Evolutionary conservation across 805 yeast genomes (phyloP).

Genomic region (Hanseniaspora singularis): DNA sequence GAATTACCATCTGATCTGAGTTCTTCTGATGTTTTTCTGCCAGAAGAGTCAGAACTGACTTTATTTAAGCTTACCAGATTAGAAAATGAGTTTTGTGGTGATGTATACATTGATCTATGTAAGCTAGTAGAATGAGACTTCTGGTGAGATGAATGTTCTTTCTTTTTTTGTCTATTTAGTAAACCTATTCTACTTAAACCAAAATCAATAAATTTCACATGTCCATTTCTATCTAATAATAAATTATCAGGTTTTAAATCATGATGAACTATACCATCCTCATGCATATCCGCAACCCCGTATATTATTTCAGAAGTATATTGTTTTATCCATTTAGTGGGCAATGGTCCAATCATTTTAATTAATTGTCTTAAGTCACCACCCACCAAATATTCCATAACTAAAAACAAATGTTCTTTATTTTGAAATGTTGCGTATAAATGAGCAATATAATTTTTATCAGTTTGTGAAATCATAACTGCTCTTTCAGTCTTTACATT

Average conservation of each 20-base stretch:
- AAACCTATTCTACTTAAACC: slow-evolving; percentile 87
- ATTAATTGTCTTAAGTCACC: slow-evolving; percentile 88
- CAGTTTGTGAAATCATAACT: slow-evolving; percentile 94
- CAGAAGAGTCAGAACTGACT: not conserved
- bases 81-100: slow-evolving; percentile 8
- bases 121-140: not conserved
- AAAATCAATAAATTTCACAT: slow-evolving; percentile 85
- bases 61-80: slow-evolving; percentile 1
- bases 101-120: not conserved
- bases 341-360: slow-evolving; percentile 68
- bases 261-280: slow-evolving; percentile 81
- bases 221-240: slow-evolving; percentile 76
- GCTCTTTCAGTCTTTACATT: slow-evolving; percentile 93
- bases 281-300: slow-evolving; percentile 82
- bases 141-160: slow-evolving; percentile 9
- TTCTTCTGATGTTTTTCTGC: slow-evolving; percentile 1
- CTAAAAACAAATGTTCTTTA: slow-evolving; percentile 72
- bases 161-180: slow-evolving; percentile 57
- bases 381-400: slow-evolving; percentile 92
- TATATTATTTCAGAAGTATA: slow-evolving; percentile 83
- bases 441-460: slow-evolving; percentile 85
- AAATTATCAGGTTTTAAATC: slow-evolving; percentile 93
- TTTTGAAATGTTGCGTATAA: slow-evolving; percentile 81
- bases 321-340: slow-evolving; percentile 74
- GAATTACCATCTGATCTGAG: not conserved